Base-by-base conservation (phyloP, 2,329 filamentous ascomycete species). In the Calonectria hawksworthii region DNA sequence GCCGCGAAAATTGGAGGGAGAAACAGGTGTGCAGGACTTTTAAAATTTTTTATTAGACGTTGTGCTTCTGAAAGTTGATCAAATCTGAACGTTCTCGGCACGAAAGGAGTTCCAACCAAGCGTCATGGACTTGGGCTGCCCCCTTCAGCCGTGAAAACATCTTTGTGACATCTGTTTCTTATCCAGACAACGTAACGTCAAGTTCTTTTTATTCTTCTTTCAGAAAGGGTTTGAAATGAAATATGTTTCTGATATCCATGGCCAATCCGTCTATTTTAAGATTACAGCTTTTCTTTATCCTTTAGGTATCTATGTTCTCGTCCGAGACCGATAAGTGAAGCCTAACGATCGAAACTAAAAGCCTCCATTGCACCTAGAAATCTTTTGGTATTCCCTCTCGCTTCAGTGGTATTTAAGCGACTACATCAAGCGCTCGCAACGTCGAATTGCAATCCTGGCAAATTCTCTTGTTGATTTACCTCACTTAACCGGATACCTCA, bases 1-100 rank as follows among this genome's bases (percentile, higher is more conserved):
- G 28, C 81, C 59, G 34, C 23, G 47, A 8, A 11, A 64, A 30
- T 78, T 86, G 54, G 75, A 81, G 47, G 93, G 93, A 3, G 92
- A 95, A 84, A 95, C 93, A 26, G 94, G 94, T 0, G 84, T 95
- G 28, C 93, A 95, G 80, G 94, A 95, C 82, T 95, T 92, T 80
- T 95, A 83, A 89, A n/a, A n/a, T n/a, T 36, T 26, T 30, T 9
- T 9, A 30, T 10, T 1, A 50, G 18, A 11, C n/a, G 18, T 36
- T 21, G 6, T 26, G 5, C 3, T 23, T 47, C 36, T n/a, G 30
- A 3, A 28, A 7, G 16, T 41, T 8, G 13, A n/a, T 18, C 13
- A 21, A 52, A 34, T 26, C 30, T 52, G 30, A 10, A 56, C 14
- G 11, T 34, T 34, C 8, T 56, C 4, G 18, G 18, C 26, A n/a